Evolutionary conservation across 225 moss, liverwort and hornwort genomes (phyloP).

Genomic region (Pseudisothecium myosuroides): DNA sequence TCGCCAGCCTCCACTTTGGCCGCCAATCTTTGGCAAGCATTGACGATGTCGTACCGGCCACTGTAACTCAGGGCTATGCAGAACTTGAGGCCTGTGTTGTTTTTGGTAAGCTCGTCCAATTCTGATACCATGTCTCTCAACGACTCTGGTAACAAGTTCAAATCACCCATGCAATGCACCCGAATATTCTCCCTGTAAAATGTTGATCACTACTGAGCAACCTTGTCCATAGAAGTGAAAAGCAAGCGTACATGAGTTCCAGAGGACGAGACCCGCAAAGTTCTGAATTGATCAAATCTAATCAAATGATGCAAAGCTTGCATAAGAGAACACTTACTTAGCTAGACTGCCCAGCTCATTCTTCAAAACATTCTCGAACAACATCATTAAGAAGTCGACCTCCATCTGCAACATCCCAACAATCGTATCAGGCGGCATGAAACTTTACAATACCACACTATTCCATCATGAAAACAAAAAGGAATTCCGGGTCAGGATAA

Average conservation of each 20-base stretch:
- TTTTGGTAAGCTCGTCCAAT: conserved; percentile 34
- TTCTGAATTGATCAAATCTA: background rate
- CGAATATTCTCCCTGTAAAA: conserved; percentile 50
- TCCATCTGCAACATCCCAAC: conserved; percentile 57
- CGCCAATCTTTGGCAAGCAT: conserved; percentile 66
- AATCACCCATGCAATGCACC: conserved; percentile 73
- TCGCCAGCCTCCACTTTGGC: conserved; percentile 59
- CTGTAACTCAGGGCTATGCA: conserved; percentile 91
- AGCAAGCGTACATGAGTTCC: background rate
- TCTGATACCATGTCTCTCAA: conserved; percentile 43
- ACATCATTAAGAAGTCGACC: conserved; percentile 75
- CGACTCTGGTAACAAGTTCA: conserved; percentile 42
- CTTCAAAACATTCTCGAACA: conserved; percentile 68
- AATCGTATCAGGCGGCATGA: background rate
- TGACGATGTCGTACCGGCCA: conserved; percentile 73
- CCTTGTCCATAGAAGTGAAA: background rate
- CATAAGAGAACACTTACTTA: conserved; percentile 25
- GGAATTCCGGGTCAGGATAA: background rate
- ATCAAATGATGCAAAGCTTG: background rate
- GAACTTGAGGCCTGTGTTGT: conserved; percentile 71
- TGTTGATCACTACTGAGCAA: background rate
- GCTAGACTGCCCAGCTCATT: conserved; percentile 52
- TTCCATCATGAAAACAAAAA: background rate
- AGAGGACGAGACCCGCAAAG: background rate
- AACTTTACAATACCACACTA: background rate